Evolutionary conservation across 1,284 basidiomycete species (phyloP).

Genomic region (Veloboletus limbatus): DNA sequence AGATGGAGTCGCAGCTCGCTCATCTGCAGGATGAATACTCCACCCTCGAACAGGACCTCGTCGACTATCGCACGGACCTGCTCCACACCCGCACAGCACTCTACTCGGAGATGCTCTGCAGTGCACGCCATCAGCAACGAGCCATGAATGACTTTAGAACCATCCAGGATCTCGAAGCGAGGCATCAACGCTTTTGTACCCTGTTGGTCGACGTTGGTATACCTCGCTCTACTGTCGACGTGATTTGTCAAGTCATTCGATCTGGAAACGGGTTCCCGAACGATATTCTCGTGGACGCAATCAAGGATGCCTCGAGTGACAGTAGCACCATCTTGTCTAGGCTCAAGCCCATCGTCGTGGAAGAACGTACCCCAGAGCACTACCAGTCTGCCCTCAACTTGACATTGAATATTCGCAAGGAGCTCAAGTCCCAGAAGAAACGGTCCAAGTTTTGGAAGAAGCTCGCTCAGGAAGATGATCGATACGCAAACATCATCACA

Average conservation of each 20-base stretch:
- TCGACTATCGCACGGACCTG: slow-evolving; percentile 32
- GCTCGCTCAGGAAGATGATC: slow-evolving; percentile 37
- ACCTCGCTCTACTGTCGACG: slow-evolving; percentile 24
- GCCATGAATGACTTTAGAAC: slow-evolving; percentile 31
- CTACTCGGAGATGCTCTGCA: slow-evolving; percentile 29
- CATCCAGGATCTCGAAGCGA: slow-evolving; percentile 28
- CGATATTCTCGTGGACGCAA: slow-evolving; percentile 45
- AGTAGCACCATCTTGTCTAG: slow-evolving; percentile 43
- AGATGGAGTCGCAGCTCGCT: slow-evolving; percentile 15
- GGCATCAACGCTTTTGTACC: slow-evolving; percentile 29
- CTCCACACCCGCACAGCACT: slow-evolving; percentile 30
- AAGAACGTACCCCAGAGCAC: slow-evolving; percentile 43
- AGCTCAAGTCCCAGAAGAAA: slow-evolving; percentile 42
- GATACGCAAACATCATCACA: slow-evolving; percentile 38
- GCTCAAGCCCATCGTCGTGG: slow-evolving; percentile 42
- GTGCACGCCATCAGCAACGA: slow-evolving; percentile 21
- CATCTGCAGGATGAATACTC: slow-evolving; percentile 16
- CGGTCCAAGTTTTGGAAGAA: slow-evolving; percentile 49
- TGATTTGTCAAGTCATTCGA: slow-evolving; percentile 21
- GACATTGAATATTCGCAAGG: slow-evolving; percentile 44
- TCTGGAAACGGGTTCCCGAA: slow-evolving; percentile 35
- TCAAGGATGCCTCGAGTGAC: slow-evolving; percentile 41
- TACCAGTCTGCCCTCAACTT: slow-evolving; percentile 50
- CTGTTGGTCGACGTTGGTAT: slow-evolving; percentile 35
- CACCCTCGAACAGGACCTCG: slow-evolving; percentile 25